Evolutionary conservation across 169 alveolate genomes (phyloP), one percentile per base, ranked within the genome.

Genomic region (Plasmodium vinckei): DNA sequence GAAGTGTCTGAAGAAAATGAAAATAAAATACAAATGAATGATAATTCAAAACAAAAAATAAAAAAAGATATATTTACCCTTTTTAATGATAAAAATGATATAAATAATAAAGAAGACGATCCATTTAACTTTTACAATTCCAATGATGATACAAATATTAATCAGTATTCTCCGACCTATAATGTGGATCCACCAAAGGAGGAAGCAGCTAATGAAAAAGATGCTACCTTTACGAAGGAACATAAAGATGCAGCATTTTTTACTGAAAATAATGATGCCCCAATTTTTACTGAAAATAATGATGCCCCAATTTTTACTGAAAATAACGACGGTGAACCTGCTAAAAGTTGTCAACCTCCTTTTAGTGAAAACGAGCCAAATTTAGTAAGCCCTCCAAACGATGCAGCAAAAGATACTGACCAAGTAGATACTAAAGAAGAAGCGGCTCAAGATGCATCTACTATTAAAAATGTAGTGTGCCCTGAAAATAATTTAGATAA

Each of bases 401-500:
- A 44, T 13, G 6, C 33, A 68, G 9, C 46, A 44, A 21, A 68
- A 6, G 75, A 68, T n/a, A 21, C 0, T 68, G 27, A 12, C 0
- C 12, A 33, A 47, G 9, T 67, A 21, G 75, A 67, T 6, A 12
- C 39, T 44, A 68, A 68, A 49, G 63, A 68, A 15, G 6, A 5
- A n/a, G 15, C 59, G 9, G 13, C 2, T 49, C 13, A n/a, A n/a
- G 13, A 49, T n/a, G 19, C 59, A 10, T n/a, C 59, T 1, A 27
- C 39, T 27, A 27, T 1, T 27, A 3, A 27, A 1, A 49, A 49
- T 49, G 13, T 10, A 12, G 59, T 49, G 2, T 2, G 13, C 13
- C 13, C 59, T n/a, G 19, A 10, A n/a, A 49, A 49, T 49, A n/a
- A n/a, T n/a, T 10, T 49, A 49, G 59, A 7, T 7, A 12, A 2